Percentiles rank a stretch among this genome's conserved stretches.
These are phyloP conservation scores for Fusarium oligoseptatum DNA, from an alignment of 2,329 filamentous ascomycete species.

Conservation along the genomic window DNA sequence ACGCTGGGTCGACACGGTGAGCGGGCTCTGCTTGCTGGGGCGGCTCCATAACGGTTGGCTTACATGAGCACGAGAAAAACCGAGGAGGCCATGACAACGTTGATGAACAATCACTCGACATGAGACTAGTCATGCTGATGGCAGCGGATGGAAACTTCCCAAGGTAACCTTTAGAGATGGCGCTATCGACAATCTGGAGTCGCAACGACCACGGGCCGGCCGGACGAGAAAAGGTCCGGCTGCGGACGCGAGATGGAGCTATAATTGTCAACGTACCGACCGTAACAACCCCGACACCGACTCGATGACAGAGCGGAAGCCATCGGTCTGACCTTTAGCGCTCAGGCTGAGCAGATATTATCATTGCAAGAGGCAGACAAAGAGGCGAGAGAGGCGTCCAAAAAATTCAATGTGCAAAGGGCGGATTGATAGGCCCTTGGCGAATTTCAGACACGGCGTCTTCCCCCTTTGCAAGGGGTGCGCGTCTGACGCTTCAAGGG, in stretches of 20 bases:
- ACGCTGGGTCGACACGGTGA: conserved; percentile 35
- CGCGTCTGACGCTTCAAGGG: conserved; percentile 36
- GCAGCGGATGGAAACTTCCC: conserved; percentile 19
- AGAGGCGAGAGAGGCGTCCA: conserved; percentile 13
- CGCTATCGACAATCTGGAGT: conserved; percentile 26
- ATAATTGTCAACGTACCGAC: neutral
- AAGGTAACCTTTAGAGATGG: conserved; percentile 8
- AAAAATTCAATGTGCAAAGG: conserved; percentile 6
- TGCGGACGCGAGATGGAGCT: conserved; percentile 26
- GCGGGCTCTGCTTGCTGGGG: neutral
- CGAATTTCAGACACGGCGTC: conserved; percentile 34
- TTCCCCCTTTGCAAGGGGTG: conserved; percentile 42
- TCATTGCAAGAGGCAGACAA: neutral
- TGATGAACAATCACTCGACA: conserved; percentile 10
- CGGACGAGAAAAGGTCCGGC: conserved; percentile 20
- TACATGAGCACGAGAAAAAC: conserved; percentile 27
- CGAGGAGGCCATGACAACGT: conserved; percentile 5
- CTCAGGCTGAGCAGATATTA: neutral
- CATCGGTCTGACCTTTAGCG: neutral
- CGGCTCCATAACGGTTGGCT: conserved; percentile 14
- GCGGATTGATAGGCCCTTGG: conserved; percentile 30
- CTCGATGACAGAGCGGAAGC: conserved; percentile 6
- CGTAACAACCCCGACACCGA: neutral
- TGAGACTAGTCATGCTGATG: conserved; percentile 22
- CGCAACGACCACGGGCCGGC: conserved; percentile 27